These are phyloP conservation scores for Leccinum cinnamomeum DNA, from an alignment of 1,284 basidiomycete genomes.

Conservation along the genomic window DNA sequence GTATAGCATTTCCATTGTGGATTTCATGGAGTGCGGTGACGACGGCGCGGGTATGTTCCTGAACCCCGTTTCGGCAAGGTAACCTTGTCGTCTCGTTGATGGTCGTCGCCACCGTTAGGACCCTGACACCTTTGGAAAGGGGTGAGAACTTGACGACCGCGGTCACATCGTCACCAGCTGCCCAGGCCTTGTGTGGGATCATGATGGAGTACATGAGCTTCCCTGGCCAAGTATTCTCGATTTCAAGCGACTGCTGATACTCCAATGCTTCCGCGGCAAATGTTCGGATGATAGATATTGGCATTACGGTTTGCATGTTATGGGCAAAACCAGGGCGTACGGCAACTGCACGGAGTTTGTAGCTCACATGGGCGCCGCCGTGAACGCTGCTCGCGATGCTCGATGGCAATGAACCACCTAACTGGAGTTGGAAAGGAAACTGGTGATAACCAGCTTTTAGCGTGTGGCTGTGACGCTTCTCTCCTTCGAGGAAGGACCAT, in stretches of 20 bases:
- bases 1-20: conserved; percentile 57
- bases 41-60: conserved; percentile 66
- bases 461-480: conserved; percentile 76
- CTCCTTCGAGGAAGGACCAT: conserved; percentile 86
- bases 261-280: conserved; percentile 84
- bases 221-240: conserved; percentile 94
- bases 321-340: conserved; percentile 72
- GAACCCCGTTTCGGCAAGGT: conserved; percentile 44
- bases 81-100: conserved; percentile 77
- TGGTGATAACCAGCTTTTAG: conserved; percentile 86
- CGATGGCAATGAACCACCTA: conserved; percentile 83
- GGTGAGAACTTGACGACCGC: conserved; percentile 87
- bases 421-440: conserved; percentile 85
- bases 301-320: conserved; percentile 65
- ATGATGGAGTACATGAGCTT: conserved; percentile 92
- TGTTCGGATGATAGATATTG: conserved; percentile 71
- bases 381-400: conserved; percentile 59
- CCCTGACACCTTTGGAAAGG: conserved; percentile 78
- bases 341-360: conserved; percentile 85
- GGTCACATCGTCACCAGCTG: conserved; percentile 81
- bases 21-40: conserved; percentile 72
- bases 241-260: conserved; percentile 92
- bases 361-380: conserved; percentile 69
- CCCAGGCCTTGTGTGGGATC: conserved; percentile 89
- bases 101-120: conserved; percentile 65